These are phyloP conservation scores for Metarhizium humberi DNA, from an alignment of 2,329 filamentous ascomycete genomes.

Conservation along the genomic window DNA sequence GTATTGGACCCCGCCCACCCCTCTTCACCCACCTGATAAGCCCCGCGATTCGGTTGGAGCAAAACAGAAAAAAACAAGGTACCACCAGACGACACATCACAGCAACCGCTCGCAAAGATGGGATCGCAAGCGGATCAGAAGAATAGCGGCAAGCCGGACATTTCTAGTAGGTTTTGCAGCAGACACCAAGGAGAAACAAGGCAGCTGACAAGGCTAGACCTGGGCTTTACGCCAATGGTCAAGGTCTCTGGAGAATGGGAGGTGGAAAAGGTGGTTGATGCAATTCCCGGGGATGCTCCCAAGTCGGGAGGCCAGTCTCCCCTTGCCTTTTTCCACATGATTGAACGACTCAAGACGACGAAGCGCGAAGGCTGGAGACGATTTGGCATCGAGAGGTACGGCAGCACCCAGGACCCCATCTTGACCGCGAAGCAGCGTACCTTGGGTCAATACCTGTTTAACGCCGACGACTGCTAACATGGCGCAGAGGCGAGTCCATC, in stretches of 20 bases:
- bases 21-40: background rate
- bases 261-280: conserved; percentile 54
- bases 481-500: conserved; percentile 70
- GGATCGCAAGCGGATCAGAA: conserved; percentile 17
- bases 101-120: conserved; percentile 11
- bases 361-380: conserved; percentile 94
- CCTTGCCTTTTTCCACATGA: conserved; percentile 85
- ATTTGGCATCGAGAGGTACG: conserved; percentile 61
- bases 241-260: conserved; percentile 41
- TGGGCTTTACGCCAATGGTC: conserved; percentile 26
- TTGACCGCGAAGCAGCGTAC: too few relatives aligned
- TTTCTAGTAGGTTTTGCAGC: conserved; percentile 14
- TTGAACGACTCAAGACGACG: conserved; percentile 90
- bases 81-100: background rate
- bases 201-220: conserved; percentile 9
- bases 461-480: background rate
- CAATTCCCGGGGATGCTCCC: conserved; percentile 47
- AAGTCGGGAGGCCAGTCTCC: conserved; percentile 59
- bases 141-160: conserved; percentile 11
- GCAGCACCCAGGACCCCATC: background rate
- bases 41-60: background rate
- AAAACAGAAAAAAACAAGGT: background rate
- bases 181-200: background rate
- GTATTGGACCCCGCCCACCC: background rate
- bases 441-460: too few relatives aligned